phyloP scores from a whole-genome alignment of 257 asterid genomes.

The Solanum etuberosum region DNA sequence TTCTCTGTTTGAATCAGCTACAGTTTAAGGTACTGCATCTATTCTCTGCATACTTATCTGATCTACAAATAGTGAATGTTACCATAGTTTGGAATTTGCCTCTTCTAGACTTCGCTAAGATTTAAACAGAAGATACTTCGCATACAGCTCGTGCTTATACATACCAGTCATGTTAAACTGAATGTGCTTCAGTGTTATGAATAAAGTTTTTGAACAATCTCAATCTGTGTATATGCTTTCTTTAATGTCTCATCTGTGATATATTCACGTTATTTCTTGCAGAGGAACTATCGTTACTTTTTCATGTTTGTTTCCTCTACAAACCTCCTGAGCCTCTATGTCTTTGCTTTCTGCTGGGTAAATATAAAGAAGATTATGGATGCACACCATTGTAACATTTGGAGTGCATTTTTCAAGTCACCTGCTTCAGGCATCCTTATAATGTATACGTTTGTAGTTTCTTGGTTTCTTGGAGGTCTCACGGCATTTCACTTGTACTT shows the following conservation, averaged over 20 bases:
- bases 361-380: conserved; percentile 6
- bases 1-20: not conserved
- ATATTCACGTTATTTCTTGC: not conserved
- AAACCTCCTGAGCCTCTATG: conserved; percentile 5
- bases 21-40: not conserved
- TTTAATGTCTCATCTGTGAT: not conserved
- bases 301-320: conserved; percentile 14
- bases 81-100: not conserved
- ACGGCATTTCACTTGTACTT: conserved; percentile 11
- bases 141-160: not conserved
- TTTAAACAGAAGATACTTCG: not conserved
- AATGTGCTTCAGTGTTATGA: not conserved
- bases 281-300: conserved; percentile 13
- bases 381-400: not conserved
- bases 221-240: not conserved
- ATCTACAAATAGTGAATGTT: not conserved
- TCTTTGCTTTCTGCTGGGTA: conserved; percentile 6
- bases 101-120: not conserved
- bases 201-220: not conserved
- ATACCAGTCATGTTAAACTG: not conserved
- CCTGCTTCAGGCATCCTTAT: conserved; percentile 9
- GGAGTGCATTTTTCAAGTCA: not conserved
- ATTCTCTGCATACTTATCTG: not conserved
- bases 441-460: conserved; percentile 3
- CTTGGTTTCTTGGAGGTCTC: conserved; percentile 17